Evolutionary conservation across 2,329 filamentous ascomycete genomes (phyloP).

Genomic region (Rhinocladiella mackenziei): DNA sequence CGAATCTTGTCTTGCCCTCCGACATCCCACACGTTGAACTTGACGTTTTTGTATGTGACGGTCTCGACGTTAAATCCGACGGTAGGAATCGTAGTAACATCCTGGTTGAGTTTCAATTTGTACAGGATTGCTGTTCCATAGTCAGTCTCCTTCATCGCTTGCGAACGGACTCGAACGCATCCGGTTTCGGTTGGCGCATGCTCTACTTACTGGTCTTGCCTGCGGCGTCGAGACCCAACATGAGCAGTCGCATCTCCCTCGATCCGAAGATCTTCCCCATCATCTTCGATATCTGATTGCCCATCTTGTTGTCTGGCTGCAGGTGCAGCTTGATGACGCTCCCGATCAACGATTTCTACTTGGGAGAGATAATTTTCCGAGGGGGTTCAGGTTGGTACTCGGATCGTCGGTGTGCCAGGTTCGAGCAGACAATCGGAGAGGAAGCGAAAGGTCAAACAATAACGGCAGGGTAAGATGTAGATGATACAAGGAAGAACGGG

Average conservation of each 20-base stretch:
- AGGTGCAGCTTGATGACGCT: conserved; percentile 1
- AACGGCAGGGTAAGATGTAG: no score
- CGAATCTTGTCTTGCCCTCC: conserved; percentile 99
- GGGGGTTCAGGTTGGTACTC: background rate
- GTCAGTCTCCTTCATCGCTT: conserved; percentile 7
- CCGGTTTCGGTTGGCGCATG: background rate
- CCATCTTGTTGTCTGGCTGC: conserved; percentile 59
- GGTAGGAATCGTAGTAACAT: conserved; percentile 96
- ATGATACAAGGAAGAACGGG: no score
- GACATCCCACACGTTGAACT: conserved; percentile 99
- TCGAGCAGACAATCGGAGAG: background rate
- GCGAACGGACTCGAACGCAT: background rate
- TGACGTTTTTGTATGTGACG: conserved; percentile 98
- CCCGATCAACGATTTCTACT: background rate
- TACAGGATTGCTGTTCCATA: conserved; percentile 70
- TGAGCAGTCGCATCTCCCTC: conserved; percentile 97
- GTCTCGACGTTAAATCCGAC: conserved; percentile 99
- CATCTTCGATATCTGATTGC: conserved; percentile 88
- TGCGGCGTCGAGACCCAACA: conserved; percentile 95
- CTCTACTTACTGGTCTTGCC: conserved; percentile 77
- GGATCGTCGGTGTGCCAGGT: background rate
- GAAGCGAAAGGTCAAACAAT: no score
- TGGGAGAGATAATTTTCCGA: no score
- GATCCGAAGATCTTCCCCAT: conserved; percentile 99
- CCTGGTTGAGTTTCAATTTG: conserved; percentile 97